These are phyloP conservation scores for Bretschneidera sinensis DNA, from an alignment of 345 rosid genomes.

Conservation along the genomic window DNA sequence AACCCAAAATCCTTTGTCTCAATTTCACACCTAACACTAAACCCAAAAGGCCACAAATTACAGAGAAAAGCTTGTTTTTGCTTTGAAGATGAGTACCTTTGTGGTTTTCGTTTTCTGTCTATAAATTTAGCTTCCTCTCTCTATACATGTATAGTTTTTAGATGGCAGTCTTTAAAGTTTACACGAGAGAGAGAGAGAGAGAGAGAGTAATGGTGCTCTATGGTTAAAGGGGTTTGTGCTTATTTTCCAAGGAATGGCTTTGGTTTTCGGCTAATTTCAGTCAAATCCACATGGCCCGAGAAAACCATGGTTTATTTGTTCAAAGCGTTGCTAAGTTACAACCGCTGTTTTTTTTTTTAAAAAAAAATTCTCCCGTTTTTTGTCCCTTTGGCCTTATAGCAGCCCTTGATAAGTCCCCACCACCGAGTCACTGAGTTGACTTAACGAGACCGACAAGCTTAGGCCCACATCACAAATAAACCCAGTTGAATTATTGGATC, in stretches of 20 bases:
- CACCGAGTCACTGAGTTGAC: slow-evolving; percentile 17
- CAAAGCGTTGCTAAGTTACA: slow-evolving; percentile 44
- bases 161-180: slow-evolving; percentile 19
- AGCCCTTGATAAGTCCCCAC: not conserved
- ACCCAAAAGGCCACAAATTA: slow-evolving; percentile 2
- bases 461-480: no score
- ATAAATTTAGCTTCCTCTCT: no score
- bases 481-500: no score
- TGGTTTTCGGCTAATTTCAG: slow-evolving; percentile 36
- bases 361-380: no score
- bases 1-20: not conserved
- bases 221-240: not conserved
- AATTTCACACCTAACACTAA: not conserved
- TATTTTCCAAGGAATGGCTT: slow-evolving; percentile 28
- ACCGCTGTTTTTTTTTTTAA: not conserved
- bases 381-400: no score
- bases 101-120: not conserved
- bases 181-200: not conserved
- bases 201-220: not conserved
- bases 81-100: no score
- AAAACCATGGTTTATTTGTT: slow-evolving; percentile 67
- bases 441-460: not conserved
- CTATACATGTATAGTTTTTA: no score
- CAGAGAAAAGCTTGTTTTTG: not conserved
- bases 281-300: slow-evolving; percentile 80